phyloP scores from a whole-genome alignment of 805 yeast genomes.

The Pichia nakasei region DNA sequence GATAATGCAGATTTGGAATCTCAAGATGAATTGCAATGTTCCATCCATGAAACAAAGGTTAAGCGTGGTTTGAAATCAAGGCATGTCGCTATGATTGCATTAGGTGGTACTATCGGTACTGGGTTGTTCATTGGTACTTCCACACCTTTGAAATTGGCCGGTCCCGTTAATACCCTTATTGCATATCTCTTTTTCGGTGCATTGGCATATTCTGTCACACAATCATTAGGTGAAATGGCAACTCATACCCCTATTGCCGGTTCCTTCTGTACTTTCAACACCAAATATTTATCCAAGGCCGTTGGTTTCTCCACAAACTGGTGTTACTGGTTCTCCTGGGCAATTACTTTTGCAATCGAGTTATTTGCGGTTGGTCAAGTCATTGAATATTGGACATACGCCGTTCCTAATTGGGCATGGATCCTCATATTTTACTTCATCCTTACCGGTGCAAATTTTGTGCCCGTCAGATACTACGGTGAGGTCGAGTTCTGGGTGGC shows the following conservation, averaged over 20 bases:
- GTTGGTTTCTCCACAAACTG: conserved; percentile 67
- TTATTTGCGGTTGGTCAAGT: conserved; percentile 63
- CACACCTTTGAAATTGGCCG: conserved; percentile 45
- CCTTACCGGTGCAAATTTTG: conserved; percentile 43
- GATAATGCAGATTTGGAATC: too few relatives aligned
- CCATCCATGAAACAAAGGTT: conserved; percentile 12
- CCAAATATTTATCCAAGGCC: conserved; percentile 59
- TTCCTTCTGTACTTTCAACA: conserved; percentile 62
- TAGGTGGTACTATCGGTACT: conserved; percentile 76
- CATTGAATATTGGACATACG: conserved; percentile 56
- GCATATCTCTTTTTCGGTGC: conserved; percentile 60
- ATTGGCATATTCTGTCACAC: conserved; percentile 57
- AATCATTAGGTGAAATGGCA: conserved; percentile 75
- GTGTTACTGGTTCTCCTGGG: conserved; percentile 73
- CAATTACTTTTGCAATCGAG: conserved; percentile 67
- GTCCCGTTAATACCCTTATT: conserved; percentile 61
- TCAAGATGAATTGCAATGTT: conserved; percentile 2
- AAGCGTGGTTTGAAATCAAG: conserved; percentile 55
- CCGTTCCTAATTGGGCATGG: conserved; percentile 69
- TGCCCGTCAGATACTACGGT: conserved; percentile 66
- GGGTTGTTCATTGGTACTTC: conserved; percentile 65
- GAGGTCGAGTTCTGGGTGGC: conserved; percentile 74
- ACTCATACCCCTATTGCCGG: conserved; percentile 63
- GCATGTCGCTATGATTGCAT: conserved; percentile 66
- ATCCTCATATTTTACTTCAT: conserved; percentile 56